Percentiles rank a stretch among this genome's conserved stretches.
These are phyloP conservation scores for Anethum foeniculum DNA, from an alignment of 140 eudicot genomes.

Conservation along the genomic window DNA sequence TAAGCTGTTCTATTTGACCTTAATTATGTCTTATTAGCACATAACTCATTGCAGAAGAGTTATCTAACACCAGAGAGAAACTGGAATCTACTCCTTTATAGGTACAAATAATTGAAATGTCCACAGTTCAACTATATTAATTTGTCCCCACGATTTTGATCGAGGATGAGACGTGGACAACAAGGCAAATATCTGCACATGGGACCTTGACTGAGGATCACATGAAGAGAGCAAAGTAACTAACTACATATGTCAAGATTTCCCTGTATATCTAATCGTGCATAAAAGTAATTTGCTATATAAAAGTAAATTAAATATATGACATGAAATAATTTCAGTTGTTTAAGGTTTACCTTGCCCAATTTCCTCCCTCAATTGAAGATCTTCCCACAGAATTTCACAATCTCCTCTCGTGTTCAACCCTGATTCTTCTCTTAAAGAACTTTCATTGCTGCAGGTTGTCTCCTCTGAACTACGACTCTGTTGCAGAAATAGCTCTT, in stretches of 20 bases:
- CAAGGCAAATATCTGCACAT: neutral
- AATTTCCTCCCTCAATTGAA: constrained; percentile 59
- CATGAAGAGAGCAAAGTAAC: neutral
- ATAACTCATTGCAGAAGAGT: neutral
- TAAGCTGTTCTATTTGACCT: neutral
- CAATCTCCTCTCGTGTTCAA: constrained; percentile 26
- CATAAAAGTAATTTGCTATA: neutral
- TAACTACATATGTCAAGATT: neutral
- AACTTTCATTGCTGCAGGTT: constrained; percentile 17
- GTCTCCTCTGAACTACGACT: constrained; percentile 20
- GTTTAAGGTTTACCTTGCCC: constrained; percentile 55
- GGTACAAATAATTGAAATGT: neutral
- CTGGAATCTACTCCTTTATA: neutral
- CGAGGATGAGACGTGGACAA: neutral
- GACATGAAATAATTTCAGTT: neutral
- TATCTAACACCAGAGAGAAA: neutral
- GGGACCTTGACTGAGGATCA: neutral
- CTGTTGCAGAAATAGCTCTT: constrained; percentile 14
- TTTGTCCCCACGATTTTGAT: neutral
- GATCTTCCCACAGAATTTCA: constrained; percentile 78
- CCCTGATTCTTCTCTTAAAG: constrained; percentile 34
- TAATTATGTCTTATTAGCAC: neutral
- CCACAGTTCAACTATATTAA: too few relatives aligned
- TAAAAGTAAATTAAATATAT: neutral
- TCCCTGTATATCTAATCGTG: neutral